Evolutionary conservation across 768 basidiomycete species (phyloP).

Genomic region (Leccinum pellstonianum): DNA sequence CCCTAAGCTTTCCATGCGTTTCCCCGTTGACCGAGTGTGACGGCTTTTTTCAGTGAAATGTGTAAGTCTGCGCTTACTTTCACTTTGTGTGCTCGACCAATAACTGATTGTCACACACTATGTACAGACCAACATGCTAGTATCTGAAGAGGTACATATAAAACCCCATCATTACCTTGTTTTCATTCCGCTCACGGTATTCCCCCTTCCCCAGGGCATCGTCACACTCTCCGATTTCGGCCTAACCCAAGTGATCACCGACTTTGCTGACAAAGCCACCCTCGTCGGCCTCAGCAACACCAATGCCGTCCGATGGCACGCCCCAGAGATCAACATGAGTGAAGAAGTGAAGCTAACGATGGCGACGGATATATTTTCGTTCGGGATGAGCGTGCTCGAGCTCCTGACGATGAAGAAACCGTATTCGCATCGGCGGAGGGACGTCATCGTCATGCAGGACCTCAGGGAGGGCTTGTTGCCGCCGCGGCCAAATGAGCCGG

Average conservation of each 20-base stretch:
- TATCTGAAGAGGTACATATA: conserved; percentile 43
- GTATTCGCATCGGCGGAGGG: conserved; percentile 48
- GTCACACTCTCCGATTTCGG: conserved; percentile 64
- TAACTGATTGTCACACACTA: conserved; percentile 2
- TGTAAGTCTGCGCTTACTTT: conserved; percentile 37
- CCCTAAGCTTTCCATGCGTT: neutral
- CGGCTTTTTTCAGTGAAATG: conserved; percentile 49
- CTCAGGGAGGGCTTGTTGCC: conserved; percentile 43
- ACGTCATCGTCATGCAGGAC: conserved; percentile 49
- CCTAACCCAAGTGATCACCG: conserved; percentile 59
- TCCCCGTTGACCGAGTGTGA: neutral
- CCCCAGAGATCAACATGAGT: conserved; percentile 57
- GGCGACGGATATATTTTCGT: conserved; percentile 56
- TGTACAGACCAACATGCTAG: conserved; percentile 55
- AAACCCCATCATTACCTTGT: neutral
- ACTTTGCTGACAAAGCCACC: conserved; percentile 49
- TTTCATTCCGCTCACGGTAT: neutral
- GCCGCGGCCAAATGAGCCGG: conserved; percentile 38
- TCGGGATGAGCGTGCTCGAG: conserved; percentile 60
- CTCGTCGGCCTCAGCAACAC: conserved; percentile 46
- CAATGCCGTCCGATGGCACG: conserved; percentile 56
- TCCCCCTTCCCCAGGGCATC: conserved; percentile 38
- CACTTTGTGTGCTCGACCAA: neutral
- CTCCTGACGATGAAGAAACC: conserved; percentile 52
- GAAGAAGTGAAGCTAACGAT: conserved; percentile 42